Base-by-base conservation (phyloP, 768 basidiomycete species). In the Podaxis sp. region DNA sequence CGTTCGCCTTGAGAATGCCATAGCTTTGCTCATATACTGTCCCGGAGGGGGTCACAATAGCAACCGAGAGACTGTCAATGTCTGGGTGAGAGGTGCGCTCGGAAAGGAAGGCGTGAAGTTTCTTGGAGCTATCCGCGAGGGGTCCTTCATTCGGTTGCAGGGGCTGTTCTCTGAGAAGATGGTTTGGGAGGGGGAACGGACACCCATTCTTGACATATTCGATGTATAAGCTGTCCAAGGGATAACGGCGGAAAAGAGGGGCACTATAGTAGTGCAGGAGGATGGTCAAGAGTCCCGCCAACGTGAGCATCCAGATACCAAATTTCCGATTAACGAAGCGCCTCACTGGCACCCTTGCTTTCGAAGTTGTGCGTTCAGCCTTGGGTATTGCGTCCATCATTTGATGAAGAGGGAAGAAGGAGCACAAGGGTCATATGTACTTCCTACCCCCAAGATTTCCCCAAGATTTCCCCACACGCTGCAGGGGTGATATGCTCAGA, bases 51-150 rank as follows among this genome's bases (percentile, higher is more conserved):
- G 77, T 80, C 25, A 86, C 80, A 2, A 86, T 71, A 4, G 81
- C 82, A 25, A 85, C 68, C 0, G 80, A 76, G 24, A 86, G 72
- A 59, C 80, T 80, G 66, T 86, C 82, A 4, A 85, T 79, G 51
- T 77, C 76, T 3, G 68, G 27, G 68, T 63, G 69, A 36, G 71
- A 65, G 2, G 72, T 72, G 3, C 68, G 71, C 27, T 64, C 63
- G 11, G 71, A 67, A 3, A 77, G 66, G 63, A 69, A 73, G 17
- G 70, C 65, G 57, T 75, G 69, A 2, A 76, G 55, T 12, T 69
- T 53, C 37, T 67, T 67, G 36, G 68, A 65, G 19, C 69, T 70
- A 49, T 69, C 69, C 38, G 54, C 25, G 12, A 74, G 67, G 51
- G 63, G 33, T 3, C 67, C 66, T 38, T 69, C 64, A 52, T 57